A percentile compares a stretch with the other conserved stretches of the same genome.
Conservation (phyloP, 805 yeast genomes). For the Myxozyma vanderwaltii region DNA sequence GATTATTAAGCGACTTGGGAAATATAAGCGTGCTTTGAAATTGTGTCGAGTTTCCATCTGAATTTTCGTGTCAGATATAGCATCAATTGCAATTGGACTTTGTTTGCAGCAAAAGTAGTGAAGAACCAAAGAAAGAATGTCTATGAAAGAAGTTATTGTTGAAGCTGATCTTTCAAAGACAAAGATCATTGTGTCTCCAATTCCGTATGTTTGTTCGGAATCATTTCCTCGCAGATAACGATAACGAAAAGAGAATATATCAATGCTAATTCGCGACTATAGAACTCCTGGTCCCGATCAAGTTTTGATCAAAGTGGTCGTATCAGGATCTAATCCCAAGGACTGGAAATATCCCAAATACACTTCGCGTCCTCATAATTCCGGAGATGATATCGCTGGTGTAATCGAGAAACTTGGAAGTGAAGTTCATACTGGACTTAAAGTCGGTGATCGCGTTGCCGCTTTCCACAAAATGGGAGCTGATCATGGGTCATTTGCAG, state of each 20-base stretch:
- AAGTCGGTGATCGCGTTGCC: constrained; percentile 28
- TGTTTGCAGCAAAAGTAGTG: neutral
- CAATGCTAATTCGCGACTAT: neutral
- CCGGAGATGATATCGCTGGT: constrained; percentile 32
- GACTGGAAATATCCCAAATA: constrained; percentile 26
- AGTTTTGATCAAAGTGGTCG: constrained; percentile 29
- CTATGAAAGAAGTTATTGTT: constrained; percentile 25
- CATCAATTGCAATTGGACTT: no score
- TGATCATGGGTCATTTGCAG: constrained; percentile 27
- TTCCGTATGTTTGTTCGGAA: constrained; percentile 16
- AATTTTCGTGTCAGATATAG: no score
- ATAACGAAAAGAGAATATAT: no score
- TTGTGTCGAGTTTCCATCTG: no score
- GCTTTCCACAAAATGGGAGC: constrained; percentile 27
- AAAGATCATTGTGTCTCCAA: constrained; percentile 11
- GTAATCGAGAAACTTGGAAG: constrained; percentile 21
- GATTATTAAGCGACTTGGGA: no score
- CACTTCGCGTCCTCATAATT: constrained; percentile 10
- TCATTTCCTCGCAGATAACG: no score
- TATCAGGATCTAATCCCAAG: constrained; percentile 31
- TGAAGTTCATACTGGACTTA: constrained; percentile 18
- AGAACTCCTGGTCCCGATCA: constrained; percentile 15
- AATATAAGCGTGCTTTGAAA: no score
- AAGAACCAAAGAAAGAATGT: neutral
- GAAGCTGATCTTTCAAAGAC: neutral